A percentile compares a stretch with the other conserved stretches of the same genome.
phyloP scores from a whole-genome alignment of 192 early-diverging fungal species.

The Linderina pennispora region DNA sequence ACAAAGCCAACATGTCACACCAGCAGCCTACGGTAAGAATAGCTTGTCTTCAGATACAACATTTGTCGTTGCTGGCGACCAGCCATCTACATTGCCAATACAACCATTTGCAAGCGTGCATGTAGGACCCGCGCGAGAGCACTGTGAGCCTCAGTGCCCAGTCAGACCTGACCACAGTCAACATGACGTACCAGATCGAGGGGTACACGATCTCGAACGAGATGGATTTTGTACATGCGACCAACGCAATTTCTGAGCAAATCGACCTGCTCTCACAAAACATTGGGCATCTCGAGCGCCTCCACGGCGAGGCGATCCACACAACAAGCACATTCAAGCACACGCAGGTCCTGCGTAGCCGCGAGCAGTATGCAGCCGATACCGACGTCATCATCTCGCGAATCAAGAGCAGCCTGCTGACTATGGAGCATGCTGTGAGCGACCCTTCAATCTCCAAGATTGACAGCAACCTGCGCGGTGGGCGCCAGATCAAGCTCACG shows the following conservation, averaged over 20 bases:
- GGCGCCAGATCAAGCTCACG: constrained; percentile 2
- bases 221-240: constrained; percentile 9
- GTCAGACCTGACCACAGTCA: constrained; percentile 1
- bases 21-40: too few relatives aligned
- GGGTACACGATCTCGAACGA: constrained; percentile 5
- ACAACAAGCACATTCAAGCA: constrained; percentile 14
- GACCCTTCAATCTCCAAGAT: constrained; percentile 5
- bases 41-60: too few relatives aligned
- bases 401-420: constrained; percentile 6
- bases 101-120: too few relatives aligned
- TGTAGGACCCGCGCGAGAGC: too few relatives aligned
- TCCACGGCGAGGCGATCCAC: constrained; percentile 23
- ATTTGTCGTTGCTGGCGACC: too few relatives aligned
- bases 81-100: too few relatives aligned
- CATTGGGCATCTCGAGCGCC: constrained; percentile 15
- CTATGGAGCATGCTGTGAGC: constrained; percentile 6
- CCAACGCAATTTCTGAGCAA: constrained; percentile 8
- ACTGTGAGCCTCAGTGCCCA: too few relatives aligned
- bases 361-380: constrained; percentile 10
- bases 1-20: too few relatives aligned
- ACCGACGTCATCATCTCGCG: constrained; percentile 6
- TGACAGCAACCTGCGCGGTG: constrained; percentile 4
- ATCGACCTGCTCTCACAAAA: constrained; percentile 10
- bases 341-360: constrained; percentile 9
- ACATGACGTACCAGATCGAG: constrained; percentile 5